Conservation (phyloP, 2,329 filamentous ascomycete genomes). For the Colletotrichum horii region DNA sequence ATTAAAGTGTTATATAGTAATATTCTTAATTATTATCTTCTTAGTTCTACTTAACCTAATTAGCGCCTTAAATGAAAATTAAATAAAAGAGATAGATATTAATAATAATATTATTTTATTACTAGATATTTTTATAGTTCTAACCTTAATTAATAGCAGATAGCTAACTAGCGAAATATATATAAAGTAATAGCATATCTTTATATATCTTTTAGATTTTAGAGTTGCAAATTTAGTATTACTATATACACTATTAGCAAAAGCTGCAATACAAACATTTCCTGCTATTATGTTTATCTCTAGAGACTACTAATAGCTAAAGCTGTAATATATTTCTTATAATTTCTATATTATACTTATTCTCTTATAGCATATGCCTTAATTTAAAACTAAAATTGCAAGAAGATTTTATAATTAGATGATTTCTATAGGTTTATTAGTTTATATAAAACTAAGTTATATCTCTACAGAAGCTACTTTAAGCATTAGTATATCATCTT, state of each 20-base stretch:
- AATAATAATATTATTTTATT: not conserved
- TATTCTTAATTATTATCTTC: not conserved
- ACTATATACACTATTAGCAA: not conserved
- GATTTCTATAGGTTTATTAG: slow-evolving; percentile 31
- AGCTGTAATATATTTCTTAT: not conserved
- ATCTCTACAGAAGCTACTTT: slow-evolving; percentile 28
- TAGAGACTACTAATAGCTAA: not conserved
- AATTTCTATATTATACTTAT: not conserved
- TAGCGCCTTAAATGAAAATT: not conserved
- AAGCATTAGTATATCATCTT: not conserved
- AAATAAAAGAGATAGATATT: not conserved
- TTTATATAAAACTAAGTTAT: slow-evolving; percentile 32
- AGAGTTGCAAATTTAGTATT: not conserved
- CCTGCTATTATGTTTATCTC: not conserved
- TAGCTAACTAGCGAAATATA: not conserved
- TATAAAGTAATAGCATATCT: not conserved
- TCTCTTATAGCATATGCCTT: not conserved
- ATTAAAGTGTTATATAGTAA: not conserved
- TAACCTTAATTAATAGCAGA: not conserved
- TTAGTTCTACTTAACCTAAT: not conserved
- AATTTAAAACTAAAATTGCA: not conserved
- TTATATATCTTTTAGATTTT: not conserved
- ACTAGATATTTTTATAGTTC: not conserved
- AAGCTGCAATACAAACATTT: not conserved
- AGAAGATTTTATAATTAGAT: not conserved